Base-by-base conservation (phyloP, 108 stramenopile genomes). In the Stephanodiscus minutulus region DNA sequence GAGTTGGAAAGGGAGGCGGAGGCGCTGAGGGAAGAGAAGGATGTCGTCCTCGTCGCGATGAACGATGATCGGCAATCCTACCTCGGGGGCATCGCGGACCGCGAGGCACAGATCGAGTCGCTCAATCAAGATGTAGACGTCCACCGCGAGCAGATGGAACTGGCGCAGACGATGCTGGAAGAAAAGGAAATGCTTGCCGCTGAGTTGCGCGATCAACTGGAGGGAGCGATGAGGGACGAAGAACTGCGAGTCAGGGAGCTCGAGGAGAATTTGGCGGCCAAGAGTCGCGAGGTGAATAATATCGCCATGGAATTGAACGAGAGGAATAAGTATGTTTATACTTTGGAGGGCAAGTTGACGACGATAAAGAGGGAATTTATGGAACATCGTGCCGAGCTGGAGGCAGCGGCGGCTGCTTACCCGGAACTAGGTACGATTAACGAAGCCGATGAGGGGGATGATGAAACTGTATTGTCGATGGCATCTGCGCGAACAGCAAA, bases 151-250 rank as follows among this genome's bases (percentile, higher is more conserved):
- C 78, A 79, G 65, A 72, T 79, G 78, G 54, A 65, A 24, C 52
- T 78, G 37, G 77, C 77, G 27, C 78, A 79, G 61, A 47, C 59
- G n/a, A 79, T 79, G 78, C 71, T 79, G 12, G 78, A 72, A 24
- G 78, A 79, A 44, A 79, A 72, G 47, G 78, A 79, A 57, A 43
- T 20, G 17, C 5, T 68, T 15, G 66, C 70, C 29, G 9, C 39
- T 10, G 71, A 79, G 21, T 37, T 79, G 37, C 70, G 66, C 17
- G 1, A 53, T 20, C 70, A 79, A 50, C 52, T 79, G 39, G 71
- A 66, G 18, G 71, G 68, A 18, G 53, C 44, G 3, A 66, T 61
- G 54, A 64, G 46, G 39, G 78, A 72, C 7, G 64, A 62, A 13
- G 62, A 61, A 20, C 35, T 72, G 36, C 52, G 44, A 24, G 55